Base-by-base conservation (phyloP, 1,284 basidiomycete genomes). In the Marasmius tenuissimus region DNA sequence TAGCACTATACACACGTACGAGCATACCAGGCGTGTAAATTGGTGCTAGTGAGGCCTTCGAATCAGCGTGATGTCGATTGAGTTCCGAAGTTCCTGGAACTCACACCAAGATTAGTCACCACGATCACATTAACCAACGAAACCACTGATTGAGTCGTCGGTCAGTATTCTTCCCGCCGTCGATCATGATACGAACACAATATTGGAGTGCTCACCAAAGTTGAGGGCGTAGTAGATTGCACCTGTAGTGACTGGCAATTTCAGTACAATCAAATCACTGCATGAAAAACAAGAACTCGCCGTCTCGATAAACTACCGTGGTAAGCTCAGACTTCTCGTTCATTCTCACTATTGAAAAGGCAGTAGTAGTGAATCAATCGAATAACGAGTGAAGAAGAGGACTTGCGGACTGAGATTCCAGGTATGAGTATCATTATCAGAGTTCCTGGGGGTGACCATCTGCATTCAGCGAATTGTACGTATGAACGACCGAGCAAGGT, bases 41-140 rank as follows among this genome's bases (percentile, higher is more conserved):
- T 51, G 20, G 9, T 18, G 34, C 50, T 27, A 27, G 27, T 51
- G 16, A 45, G 42, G 18, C 2, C 14, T 22, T 5, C 6, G 2
- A 2, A 27, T n/a, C 3, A 11, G n/a, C 20, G 45, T n/a, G 20
- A 42, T 20, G 50, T 51, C 8, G 33, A 27, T 27, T 14, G 11
- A 1, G 8, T 12, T n/a, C 3, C 27, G 14, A 51, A 2, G 16
- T 1, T 1, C 1, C 16, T 27, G 1, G 3, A 11, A 33, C 34
- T 54, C 2, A 54, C 52, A 9, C 34, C 34, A 18, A 38, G n/a
- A 54, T 5, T 54, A 18, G 38, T 14, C 5, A 38, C 34, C 4
- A 54, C 34, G 37, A 54, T 54, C n/a, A 54, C 52, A 35, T 54
- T 54, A 37, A 54, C n/a, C 35, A 54, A 18, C 34, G 52, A 54